Base-by-base conservation (phyloP, 2,329 filamentous ascomycete genomes). In the Chaetoscypha palmicola region DNA sequence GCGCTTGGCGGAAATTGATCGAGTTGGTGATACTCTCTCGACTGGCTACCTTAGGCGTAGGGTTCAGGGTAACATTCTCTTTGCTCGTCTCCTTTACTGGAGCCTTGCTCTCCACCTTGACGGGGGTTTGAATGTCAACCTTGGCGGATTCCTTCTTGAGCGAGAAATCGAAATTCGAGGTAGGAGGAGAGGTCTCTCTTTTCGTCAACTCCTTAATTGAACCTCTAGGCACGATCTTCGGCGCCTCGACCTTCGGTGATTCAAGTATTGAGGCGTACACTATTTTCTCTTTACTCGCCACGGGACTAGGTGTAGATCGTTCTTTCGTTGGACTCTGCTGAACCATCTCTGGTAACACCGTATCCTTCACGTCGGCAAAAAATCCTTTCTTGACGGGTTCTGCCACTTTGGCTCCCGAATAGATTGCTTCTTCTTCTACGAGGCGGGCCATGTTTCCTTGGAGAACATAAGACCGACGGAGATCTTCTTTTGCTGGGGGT, bases 311-410 rank as follows among this genome's bases (percentile, higher is more conserved):
- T 16, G 19, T 23, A 14, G 21, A 40, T 22, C 17, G 24, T 2
- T 33, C 28, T 16, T 41, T 34, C 8, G 28, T 33, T 5, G 38
- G 38, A 5, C 22, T 30, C 28, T 33, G 17, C 9, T 41, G 38
- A 5, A 41, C 38, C 38, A 41, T 41, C 19, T 41, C 38, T 7
- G 38, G 38, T 3, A 41, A 21, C 3, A 41, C 38, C 3, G 19
- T 41, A 12, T 11, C 14, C 22, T 41, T 41, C 0, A 41, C 38
- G 2, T 41, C 30, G 14, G 38, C 38, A 11, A 41, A 41, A 14
- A 41, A 41, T 3, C 38, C 38, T n/a, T 41, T 41, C 17, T 41
- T 41, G 4, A 41, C 38, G 7, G 19, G 30, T 16, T 41, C 38
- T 1, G 12, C 11, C n/a, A 20, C 14, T 17, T 11, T 28, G 16